These are phyloP conservation scores for Thermomucor indicae-seudaticae DNA, from an alignment of 371 early-diverging fungal genomes.

Conservation along the genomic window DNA sequence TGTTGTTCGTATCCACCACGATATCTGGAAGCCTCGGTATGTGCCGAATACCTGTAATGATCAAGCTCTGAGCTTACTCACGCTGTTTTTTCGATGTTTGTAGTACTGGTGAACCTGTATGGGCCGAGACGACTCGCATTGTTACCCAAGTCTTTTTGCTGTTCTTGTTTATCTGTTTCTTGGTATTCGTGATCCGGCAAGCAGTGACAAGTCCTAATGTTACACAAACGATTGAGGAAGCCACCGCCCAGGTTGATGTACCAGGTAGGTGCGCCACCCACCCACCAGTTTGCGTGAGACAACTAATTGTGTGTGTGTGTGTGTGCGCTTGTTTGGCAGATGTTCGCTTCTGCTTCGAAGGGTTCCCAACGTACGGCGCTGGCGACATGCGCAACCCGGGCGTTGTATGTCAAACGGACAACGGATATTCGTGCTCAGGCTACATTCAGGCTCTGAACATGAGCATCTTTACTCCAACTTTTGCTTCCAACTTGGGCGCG, in stretches of 20 bases:
- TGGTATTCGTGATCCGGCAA: slow-evolving; percentile 44
- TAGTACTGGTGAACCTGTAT: slow-evolving; percentile 46
- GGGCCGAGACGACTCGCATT: slow-evolving; percentile 48
- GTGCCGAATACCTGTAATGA: neutral
- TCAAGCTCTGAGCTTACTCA: too few species aligned
- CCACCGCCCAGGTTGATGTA: slow-evolving; percentile 28
- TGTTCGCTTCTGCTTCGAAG: slow-evolving; percentile 48
- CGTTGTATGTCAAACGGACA: slow-evolving; percentile 35
- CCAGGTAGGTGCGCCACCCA: slow-evolving; percentile 36
- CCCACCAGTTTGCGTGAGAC: too few species aligned
- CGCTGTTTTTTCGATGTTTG: too few species aligned
- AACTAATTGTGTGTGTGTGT: too few species aligned
- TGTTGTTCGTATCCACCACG: slow-evolving; percentile 30
- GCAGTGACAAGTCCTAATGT: slow-evolving; percentile 43
- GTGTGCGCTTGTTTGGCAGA: slow-evolving; percentile 20
- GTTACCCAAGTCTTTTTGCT: slow-evolving; percentile 35
- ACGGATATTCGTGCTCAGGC: slow-evolving; percentile 26
- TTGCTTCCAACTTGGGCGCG: slow-evolving; percentile 32
- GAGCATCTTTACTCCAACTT: slow-evolving; percentile 31
- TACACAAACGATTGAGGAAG: slow-evolving; percentile 32
- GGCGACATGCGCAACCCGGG: slow-evolving; percentile 20
- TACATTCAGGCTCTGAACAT: slow-evolving; percentile 28
- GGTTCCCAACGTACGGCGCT: slow-evolving; percentile 18
- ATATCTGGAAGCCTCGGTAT: slow-evolving; percentile 47
- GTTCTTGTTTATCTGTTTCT: slow-evolving; percentile 33